Evolutionary conservation across 495 filamentous ascomycete genomes (phyloP).

Genomic region (Astrothelium macrocarpum): DNA sequence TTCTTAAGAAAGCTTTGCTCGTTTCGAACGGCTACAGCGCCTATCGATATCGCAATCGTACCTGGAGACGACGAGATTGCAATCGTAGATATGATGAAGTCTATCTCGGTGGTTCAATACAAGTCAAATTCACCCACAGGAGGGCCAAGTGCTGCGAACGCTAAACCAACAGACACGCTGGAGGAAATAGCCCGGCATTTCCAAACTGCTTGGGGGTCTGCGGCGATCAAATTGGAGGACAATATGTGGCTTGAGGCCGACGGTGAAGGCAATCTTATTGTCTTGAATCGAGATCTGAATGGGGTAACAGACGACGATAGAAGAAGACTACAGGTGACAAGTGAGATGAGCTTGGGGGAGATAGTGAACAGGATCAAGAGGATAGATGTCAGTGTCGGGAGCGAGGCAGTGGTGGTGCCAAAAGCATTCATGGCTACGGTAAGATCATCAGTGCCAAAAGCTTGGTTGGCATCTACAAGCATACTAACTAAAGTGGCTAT

Average conservation of each 20-base stretch:
- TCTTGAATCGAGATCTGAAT: slow-evolving; percentile 58
- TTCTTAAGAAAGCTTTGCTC: slow-evolving; percentile 55
- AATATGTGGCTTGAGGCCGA: slow-evolving; percentile 73
- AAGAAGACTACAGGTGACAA: slow-evolving; percentile 58
- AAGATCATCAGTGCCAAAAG: slow-evolving; percentile 28
- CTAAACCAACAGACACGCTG: slow-evolving; percentile 36
- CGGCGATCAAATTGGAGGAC: slow-evolving; percentile 58
- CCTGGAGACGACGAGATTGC: slow-evolving; percentile 52
- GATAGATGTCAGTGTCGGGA: slow-evolving; percentile 48
- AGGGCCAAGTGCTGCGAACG: slow-evolving; percentile 14
- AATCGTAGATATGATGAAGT: slow-evolving; percentile 92
- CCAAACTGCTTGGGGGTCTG: slow-evolving; percentile 71
- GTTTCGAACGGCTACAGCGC: slow-evolving; percentile 75
- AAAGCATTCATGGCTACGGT: slow-evolving; percentile 86
- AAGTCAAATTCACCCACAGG: slow-evolving; percentile 36
- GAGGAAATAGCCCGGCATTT: slow-evolving; percentile 71
- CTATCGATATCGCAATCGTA: slow-evolving; percentile 67
- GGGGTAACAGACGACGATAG: slow-evolving; percentile 68
- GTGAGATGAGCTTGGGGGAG: slow-evolving; percentile 78
- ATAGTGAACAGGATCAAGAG: slow-evolving; percentile 78
- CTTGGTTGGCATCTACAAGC: neutral
- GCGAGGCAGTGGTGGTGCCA: slow-evolving; percentile 59
- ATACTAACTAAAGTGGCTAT: neutral
- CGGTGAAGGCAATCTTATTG: slow-evolving; percentile 74
- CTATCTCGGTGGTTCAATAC: slow-evolving; percentile 65